Evolutionary conservation across 2,329 filamentous ascomycete genomes (phyloP), one percentile per base, ranked within the genome.

Genomic region (Dactylellina parvicollis): DNA sequence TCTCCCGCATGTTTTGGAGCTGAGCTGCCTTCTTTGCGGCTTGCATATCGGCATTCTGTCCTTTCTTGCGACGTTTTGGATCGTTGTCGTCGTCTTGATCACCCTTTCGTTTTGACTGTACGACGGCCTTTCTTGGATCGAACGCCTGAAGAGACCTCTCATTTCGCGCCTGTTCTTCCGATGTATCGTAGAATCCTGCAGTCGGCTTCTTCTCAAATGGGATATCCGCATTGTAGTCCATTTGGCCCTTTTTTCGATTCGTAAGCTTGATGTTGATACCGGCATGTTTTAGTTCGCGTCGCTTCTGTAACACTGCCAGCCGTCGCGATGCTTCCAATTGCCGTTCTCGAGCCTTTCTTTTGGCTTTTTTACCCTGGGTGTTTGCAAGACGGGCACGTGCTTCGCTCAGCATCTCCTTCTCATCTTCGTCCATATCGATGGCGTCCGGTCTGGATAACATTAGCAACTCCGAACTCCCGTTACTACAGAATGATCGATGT

Each of bases 141-240:
- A 97, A 97, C 60, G 89, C 87, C 67, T 91, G 88, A 55, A 92
- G 87, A 79, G 96, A 89, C 70, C 86, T 86, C 81, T 99, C 94
- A 80, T 99, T 99, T 76, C 85, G 85, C 3, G 83, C 82, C 76
- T 90, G 84, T 80, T 99, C 95, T 12, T 97, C 92, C 2, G 84
- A 84, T 0, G 95, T 99, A 80, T 99, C 94, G 82, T 94, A 96
- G 80, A 99, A 99, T 10, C 95, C 95, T 20, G 89, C 84, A 0
- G 90, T 90, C 0, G 95, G 89, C 75, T 91, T 91, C 81, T 95
- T 97, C 81, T 99, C 95, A 76, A 99, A 98, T 0, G 95, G 95
- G 76, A 99, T 96, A 78, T 99, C 95, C 78, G 95, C 95, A 81
- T 99, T 99, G 84, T 99, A 99, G 81, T 99, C 95, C 92, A 99